Percentiles rank a stretch among this genome's conserved stretches.
Conservation (phyloP, 2,329 filamentous ascomycete genomes). For the Cladorrhinum sp. region DNA sequence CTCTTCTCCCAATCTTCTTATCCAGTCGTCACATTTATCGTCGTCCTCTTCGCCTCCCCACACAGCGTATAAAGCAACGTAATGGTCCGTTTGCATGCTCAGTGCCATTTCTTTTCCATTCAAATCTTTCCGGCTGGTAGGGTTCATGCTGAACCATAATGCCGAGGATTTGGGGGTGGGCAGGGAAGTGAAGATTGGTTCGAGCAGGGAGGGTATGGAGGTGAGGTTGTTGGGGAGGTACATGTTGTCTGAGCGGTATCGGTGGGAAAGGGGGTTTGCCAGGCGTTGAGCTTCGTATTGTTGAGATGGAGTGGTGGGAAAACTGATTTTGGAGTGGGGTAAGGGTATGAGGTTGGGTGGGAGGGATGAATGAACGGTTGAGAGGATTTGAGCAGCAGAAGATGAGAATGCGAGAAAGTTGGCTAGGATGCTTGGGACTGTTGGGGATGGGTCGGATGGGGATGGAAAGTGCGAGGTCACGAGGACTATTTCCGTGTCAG, state of each 20-base stretch:
- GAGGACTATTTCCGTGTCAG: conserved; percentile 40
- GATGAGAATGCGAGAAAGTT: conserved; percentile 42
- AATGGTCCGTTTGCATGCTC: conserved; percentile 54
- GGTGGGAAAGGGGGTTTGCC: conserved; percentile 47
- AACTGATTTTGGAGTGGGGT: conserved; percentile 28
- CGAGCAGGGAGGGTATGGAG: conserved; percentile 43
- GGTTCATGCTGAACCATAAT: conserved; percentile 51
- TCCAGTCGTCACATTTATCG: conserved; percentile 43
- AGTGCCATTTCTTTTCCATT: conserved; percentile 51
- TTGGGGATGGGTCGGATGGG: neutral
- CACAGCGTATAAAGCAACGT: conserved; percentile 51
- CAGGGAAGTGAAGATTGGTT: conserved; percentile 46
- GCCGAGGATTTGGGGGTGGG: conserved; percentile 44
- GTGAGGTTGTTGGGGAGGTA: conserved; percentile 45
- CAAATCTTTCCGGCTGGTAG: conserved; percentile 28
- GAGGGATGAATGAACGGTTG: conserved; percentile 29
- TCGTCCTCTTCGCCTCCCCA: conserved; percentile 47
- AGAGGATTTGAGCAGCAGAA: conserved; percentile 27
- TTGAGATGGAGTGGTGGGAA: conserved; percentile 38
- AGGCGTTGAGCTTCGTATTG: conserved; percentile 43
- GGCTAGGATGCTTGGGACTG: conserved; percentile 33
- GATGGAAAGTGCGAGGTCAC: conserved; percentile 32
- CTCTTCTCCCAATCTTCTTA: conserved; percentile 37
- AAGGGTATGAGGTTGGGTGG: conserved; percentile 29
- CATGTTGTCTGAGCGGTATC: conserved; percentile 50